These are phyloP conservation scores for Beauveria sp. DNA, from an alignment of 2,329 filamentous ascomycete species.

Conservation along the genomic window DNA sequence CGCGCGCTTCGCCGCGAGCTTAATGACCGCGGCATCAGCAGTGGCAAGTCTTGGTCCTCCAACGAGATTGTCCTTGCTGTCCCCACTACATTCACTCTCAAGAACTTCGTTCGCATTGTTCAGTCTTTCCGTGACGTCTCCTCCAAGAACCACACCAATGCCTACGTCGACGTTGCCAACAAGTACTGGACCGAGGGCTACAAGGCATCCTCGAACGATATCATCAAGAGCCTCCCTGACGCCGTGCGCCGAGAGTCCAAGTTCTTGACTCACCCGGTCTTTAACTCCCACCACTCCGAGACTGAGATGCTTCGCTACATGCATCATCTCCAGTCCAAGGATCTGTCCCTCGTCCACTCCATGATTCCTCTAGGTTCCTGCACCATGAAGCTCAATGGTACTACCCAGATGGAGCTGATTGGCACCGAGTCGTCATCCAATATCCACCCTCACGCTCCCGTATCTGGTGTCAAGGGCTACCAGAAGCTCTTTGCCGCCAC, in stretches of 20 bases:
- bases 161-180: conserved; percentile 23
- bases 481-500: conserved; percentile 61
- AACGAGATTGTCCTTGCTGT: conserved; percentile 22
- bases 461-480: conserved; percentile 60
- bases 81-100: conserved; percentile 19
- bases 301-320: conserved; percentile 93
- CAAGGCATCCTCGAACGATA: conserved; percentile 27
- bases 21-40: conserved; percentile 56
- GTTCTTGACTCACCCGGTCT: conserved; percentile 84
- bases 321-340: conserved; percentile 85
- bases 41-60: conserved; percentile 53
- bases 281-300: conserved; percentile 92
- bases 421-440: conserved; percentile 68
- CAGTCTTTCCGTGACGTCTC: conserved; percentile 24
- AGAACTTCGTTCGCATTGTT: conserved; percentile 24
- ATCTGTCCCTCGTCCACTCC: conserved; percentile 86
- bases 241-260: conserved; percentile 61
- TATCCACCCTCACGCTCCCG: conserved; percentile 73
- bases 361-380: conserved; percentile 97
- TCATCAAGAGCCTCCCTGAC: conserved; percentile 41
- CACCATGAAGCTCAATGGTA: conserved; percentile 97
- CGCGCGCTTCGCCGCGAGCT: conserved; percentile 27
- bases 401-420: conserved; percentile 85
- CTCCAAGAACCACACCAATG: conserved; percentile 18
- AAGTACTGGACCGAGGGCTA: conserved; percentile 34